Percentiles rank a stretch among this genome's conserved stretches.
phyloP scores from a whole-genome alignment of 345 rosid genomes.

The Turnera subulata region DNA sequence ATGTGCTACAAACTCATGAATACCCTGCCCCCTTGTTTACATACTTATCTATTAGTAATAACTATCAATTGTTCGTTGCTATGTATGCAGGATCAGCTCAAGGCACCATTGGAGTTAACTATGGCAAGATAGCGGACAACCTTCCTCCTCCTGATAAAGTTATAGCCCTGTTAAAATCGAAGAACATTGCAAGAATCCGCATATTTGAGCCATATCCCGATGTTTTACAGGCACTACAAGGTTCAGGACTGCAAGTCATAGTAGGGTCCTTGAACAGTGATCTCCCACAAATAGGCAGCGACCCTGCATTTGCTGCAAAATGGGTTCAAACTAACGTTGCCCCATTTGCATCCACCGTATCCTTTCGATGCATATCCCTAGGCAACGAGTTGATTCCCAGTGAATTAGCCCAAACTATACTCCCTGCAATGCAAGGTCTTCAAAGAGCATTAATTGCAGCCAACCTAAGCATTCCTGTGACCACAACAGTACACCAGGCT shows the following conservation, averaged over 20 bases:
- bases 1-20: too few relatives aligned
- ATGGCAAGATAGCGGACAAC: neutral
- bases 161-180: neutral
- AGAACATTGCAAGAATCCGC: neutral
- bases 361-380: constrained; percentile 45
- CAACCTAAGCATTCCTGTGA: constrained; percentile 33
- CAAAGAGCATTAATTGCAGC: constrained; percentile 16
- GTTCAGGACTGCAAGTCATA: neutral
- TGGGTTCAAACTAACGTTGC: constrained; percentile 38
- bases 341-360: constrained; percentile 27
- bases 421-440: constrained; percentile 30
- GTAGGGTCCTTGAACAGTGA: constrained; percentile 6
- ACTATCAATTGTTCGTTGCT: too few relatives aligned
- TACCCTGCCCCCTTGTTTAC: too few relatives aligned
- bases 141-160: constrained; percentile 2
- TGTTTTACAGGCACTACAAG: neutral
- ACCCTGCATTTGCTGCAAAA: neutral
- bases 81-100: constrained; percentile 6
- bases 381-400: constrained; percentile 43
- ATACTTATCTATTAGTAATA: too few relatives aligned
- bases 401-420: constrained; percentile 8
- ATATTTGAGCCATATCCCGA: constrained; percentile 2
- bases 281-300: neutral
- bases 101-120: constrained; percentile 4
- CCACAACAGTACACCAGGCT: constrained; percentile 27